Conservation (phyloP, 495 filamentous ascomycete species). For the Aspergillus nanangensis region DNA sequence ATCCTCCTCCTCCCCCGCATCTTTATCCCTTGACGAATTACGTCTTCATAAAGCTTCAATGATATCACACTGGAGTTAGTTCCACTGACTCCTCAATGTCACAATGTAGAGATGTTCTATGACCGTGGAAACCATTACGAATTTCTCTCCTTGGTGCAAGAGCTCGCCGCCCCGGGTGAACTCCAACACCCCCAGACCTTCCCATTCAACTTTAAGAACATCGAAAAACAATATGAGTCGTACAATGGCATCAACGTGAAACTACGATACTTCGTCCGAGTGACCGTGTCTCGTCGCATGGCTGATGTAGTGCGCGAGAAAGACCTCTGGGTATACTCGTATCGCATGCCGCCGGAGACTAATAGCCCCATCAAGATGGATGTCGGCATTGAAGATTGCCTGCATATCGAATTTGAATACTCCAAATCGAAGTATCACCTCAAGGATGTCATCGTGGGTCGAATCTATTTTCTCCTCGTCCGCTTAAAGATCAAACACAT, state of each 20-base stretch:
- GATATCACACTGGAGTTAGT: too few species aligned
- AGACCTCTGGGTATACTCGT: constrained; percentile 99
- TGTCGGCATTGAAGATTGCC: constrained; percentile 97
- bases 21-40: too few species aligned
- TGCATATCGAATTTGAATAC: constrained; percentile 99
- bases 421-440: constrained; percentile 98
- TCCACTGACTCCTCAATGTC: too few species aligned
- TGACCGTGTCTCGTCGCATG: constrained; percentile 95
- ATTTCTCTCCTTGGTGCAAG: constrained; percentile 92
- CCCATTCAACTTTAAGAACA: constrained; percentile 99
- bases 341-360: constrained; percentile 96
- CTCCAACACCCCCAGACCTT: constrained; percentile 98
- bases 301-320: constrained; percentile 97
- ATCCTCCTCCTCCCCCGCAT: neutral
- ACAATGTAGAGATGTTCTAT: constrained; percentile 97
- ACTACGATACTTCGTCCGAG: constrained; percentile 95
- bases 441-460: constrained; percentile 98
- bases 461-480: constrained; percentile 98
- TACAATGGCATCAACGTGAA: constrained; percentile 99
- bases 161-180: constrained; percentile 93
- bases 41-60: too few species aligned
- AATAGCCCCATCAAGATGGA: constrained; percentile 99
- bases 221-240: constrained; percentile 99
- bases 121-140: constrained; percentile 99
- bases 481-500: constrained; percentile 99